phyloP scores from a whole-genome alignment of 768 basidiomycete genomes.

The Kwoniella mangroviensis region DNA sequence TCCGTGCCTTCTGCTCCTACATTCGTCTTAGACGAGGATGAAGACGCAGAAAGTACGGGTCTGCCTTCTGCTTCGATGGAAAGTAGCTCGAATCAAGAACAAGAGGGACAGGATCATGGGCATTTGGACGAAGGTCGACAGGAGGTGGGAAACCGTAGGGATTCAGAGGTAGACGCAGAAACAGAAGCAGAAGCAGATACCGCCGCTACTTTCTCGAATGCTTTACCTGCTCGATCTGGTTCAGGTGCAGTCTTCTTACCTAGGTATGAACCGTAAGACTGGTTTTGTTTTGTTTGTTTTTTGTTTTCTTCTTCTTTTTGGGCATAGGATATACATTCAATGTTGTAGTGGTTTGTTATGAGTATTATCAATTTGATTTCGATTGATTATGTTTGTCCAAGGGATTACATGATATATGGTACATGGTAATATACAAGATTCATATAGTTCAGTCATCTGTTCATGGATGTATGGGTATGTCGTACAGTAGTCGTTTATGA shows the following conservation, averaged over 20 bases:
- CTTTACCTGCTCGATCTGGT: slow-evolving; percentile 7
- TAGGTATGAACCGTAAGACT: slow-evolving; percentile 22
- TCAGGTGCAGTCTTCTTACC: slow-evolving; percentile 22
- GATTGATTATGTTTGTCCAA: background rate
- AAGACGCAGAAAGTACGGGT: background rate
- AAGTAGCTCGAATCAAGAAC: background rate
- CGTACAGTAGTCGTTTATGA: no score
- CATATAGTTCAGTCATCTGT: no score
- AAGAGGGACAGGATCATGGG: background rate
- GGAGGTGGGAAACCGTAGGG: background rate
- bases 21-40: slow-evolving; percentile 19
- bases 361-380: background rate
- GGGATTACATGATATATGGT: no score
- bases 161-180: background rate
- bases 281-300: no score
- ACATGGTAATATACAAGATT: no score
- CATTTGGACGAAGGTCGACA: background rate
- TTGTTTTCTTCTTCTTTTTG: no score
- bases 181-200: no score
- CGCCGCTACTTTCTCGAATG: background rate
- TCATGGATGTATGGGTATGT: no score
- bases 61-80: background rate
- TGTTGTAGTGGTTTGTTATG: no score
- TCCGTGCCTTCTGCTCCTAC: slow-evolving; percentile 9
- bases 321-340: no score